Percentiles rank a stretch among this genome's conserved stretches.
Conservation (phyloP, 2,329 filamentous ascomycete species). For the Alternaria incomplexa region DNA sequence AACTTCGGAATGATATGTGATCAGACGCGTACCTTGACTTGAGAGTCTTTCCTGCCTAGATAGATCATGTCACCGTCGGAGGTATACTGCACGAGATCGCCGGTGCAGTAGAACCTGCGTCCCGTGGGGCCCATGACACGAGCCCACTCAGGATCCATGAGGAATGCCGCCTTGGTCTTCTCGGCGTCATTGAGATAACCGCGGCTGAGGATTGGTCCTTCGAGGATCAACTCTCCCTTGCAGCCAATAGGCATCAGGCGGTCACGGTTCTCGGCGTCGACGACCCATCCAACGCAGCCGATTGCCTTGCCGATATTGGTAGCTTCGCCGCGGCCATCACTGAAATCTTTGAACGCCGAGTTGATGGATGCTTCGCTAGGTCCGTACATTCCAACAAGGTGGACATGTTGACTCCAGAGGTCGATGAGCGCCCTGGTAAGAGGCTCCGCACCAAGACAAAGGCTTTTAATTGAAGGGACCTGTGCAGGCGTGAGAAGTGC, state of each 20-base stretch:
- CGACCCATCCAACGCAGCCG: constrained; percentile 42
- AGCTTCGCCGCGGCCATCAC: constrained; percentile 34
- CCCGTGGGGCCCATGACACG: constrained; percentile 14
- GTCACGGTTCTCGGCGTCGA: constrained; percentile 39
- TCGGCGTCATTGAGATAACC: constrained; percentile 43
- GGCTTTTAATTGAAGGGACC: constrained; percentile 52
- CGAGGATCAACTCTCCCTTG: constrained; percentile 44
- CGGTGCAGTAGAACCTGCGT: constrained; percentile 42
- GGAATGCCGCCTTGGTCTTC: constrained; percentile 40
- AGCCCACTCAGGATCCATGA: constrained; percentile 39
- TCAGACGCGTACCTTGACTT: constrained; percentile 37
- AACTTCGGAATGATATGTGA: constrained; percentile 7
- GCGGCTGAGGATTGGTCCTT: constrained; percentile 42
- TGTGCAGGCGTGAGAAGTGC: constrained; percentile 52
- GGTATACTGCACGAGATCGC: constrained; percentile 43
- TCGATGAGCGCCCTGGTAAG: constrained; percentile 41
- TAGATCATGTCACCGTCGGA: constrained; percentile 45
- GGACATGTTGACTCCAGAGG: constrained; percentile 29
- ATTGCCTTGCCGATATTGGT: constrained; percentile 43
- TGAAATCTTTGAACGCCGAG: constrained; percentile 38
- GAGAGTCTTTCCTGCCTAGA: constrained; percentile 43
- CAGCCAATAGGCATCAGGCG: constrained; percentile 42
- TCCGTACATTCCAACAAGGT: constrained; percentile 41
- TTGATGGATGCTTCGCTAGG: constrained; percentile 45
- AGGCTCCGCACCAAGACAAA: constrained; percentile 56